Conservation (phyloP, 2,329 filamentous ascomycete genomes). For the Fusarium chlamydosporum region DNA sequence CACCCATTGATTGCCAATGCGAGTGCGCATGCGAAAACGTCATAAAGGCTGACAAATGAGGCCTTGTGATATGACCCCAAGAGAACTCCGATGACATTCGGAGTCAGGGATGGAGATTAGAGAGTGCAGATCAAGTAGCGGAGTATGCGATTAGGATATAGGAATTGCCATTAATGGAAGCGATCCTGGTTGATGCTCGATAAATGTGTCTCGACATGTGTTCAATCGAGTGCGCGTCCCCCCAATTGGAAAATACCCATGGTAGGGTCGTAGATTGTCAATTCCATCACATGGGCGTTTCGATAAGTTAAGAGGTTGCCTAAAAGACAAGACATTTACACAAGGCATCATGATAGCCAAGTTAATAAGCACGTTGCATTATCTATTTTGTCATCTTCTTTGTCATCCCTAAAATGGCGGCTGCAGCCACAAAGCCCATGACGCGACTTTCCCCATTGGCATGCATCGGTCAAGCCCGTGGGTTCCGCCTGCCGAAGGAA, state of each 20-base stretch:
- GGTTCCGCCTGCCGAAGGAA: conserved; percentile 28
- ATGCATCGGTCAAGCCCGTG: conserved; percentile 49
- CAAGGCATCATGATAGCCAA: conserved; percentile 21
- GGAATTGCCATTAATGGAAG: conserved; percentile 12
- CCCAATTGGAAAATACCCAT: conserved; percentile 8
- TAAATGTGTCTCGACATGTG: conserved; percentile 11
- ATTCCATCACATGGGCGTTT: conserved; percentile 26
- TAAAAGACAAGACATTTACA: conserved; percentile 41
- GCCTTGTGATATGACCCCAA: conserved; percentile 15
- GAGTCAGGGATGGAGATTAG: conserved; percentile 19
- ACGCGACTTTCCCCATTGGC: conserved; percentile 40
- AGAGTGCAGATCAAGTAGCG: not conserved
- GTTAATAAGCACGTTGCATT: conserved; percentile 8
- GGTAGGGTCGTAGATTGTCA: conserved; percentile 3
- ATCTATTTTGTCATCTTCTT: conserved; percentile 31
- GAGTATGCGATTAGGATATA: conserved; percentile 14
- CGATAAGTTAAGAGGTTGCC: conserved; percentile 28
- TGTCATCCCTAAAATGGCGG: conserved; percentile 26
- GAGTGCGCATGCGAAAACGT: conserved; percentile 19
- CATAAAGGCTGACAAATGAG: conserved; percentile 28
- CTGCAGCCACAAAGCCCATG: conserved; percentile 38
- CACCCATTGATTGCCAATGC: not conserved
- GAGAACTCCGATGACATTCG: conserved; percentile 7
- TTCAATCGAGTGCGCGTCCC: conserved; percentile 22
- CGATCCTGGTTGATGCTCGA: conserved; percentile 15